Evolutionary conservation across 2,329 filamentous ascomycete genomes (phyloP).

Genomic region (Fusarium pseudonygamai): DNA sequence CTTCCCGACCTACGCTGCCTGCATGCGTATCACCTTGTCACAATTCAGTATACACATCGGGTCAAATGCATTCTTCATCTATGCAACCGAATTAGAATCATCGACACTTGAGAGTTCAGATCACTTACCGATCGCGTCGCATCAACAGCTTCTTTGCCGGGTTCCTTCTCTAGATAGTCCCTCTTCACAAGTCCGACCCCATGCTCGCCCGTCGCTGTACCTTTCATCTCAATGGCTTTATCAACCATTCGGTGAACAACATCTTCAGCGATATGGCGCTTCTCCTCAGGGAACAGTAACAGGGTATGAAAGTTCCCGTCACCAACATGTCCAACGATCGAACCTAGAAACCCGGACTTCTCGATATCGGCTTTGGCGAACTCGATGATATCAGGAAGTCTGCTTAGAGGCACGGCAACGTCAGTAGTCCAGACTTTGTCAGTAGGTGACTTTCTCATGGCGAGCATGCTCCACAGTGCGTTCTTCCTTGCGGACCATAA

Average conservation of each 20-base stretch:
- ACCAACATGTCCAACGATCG: conserved; percentile 87
- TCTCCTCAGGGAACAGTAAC: neutral
- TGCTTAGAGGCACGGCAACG: conserved; percentile 81
- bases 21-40: conserved; percentile 42
- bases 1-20: neutral
- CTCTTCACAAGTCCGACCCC: conserved; percentile 70
- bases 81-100: neutral
- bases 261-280: neutral
- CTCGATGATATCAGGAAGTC: conserved; percentile 79
- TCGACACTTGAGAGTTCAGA: accelerated
- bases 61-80: conserved; percentile 69
- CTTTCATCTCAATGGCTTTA: conserved; percentile 72
- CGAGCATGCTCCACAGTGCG: conserved; percentile 82
- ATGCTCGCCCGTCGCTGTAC: conserved; percentile 74
- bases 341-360: conserved; percentile 83
- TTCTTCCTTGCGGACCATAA: conserved; percentile 86
- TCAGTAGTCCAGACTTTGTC: conserved; percentile 71
- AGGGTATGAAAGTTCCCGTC: conserved; percentile 88
- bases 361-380: conserved; percentile 90
- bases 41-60: conserved; percentile 59
- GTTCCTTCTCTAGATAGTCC: conserved; percentile 61
- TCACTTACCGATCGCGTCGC: conserved; percentile 59
- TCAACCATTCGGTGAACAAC: conserved; percentile 71
- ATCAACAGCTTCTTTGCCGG: conserved; percentile 61
- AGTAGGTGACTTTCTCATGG: conserved; percentile 60